Percentiles rank a stretch among this genome's conserved stretches.
Evolutionary conservation across 371 early-diverging fungal species (phyloP).

Genomic region (Mucor mucedo): DNA sequence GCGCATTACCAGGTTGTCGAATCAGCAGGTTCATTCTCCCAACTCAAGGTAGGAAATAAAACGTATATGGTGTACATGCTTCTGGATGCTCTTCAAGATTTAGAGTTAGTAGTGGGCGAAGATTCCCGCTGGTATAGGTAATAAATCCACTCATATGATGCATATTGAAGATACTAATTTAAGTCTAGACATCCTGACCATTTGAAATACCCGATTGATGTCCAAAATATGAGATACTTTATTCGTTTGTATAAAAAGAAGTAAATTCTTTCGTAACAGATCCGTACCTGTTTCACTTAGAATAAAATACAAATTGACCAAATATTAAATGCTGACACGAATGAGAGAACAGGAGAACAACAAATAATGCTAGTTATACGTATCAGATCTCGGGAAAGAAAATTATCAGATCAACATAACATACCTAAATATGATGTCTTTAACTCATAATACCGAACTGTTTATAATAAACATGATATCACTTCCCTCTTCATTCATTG

Average conservation of each 20-base stretch:
- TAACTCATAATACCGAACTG: no score
- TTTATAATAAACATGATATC: no score
- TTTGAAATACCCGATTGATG: slow-evolving; percentile 75
- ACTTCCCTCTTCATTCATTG: no score
- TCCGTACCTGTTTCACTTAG: background rate
- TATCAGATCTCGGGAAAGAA: no score
- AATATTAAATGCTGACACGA: no score
- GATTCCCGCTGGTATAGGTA: slow-evolving; percentile 89
- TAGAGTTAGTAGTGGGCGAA: slow-evolving; percentile 68
- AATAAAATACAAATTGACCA: background rate
- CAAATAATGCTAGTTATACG: no score
- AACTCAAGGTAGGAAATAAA: slow-evolving; percentile 74
- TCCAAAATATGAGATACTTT: slow-evolving; percentile 93
- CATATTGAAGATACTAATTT: background rate
- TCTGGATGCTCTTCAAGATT: slow-evolving; percentile 79
- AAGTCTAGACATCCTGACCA: slow-evolving; percentile 54
- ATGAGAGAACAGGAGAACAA: no score
- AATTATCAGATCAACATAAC: no score
- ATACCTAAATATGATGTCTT: no score
- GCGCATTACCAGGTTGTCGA: slow-evolving; percentile 70
- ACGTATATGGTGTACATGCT: slow-evolving; percentile 89
- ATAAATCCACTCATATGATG: background rate
- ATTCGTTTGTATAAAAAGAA: slow-evolving; percentile 76
- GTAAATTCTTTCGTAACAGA: slow-evolving; percentile 7
- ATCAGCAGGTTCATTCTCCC: slow-evolving; percentile 94